These are phyloP conservation scores for Dactylellina drechsleri DNA, from an alignment of 2,329 filamentous ascomycete genomes.

Conservation along the genomic window DNA sequence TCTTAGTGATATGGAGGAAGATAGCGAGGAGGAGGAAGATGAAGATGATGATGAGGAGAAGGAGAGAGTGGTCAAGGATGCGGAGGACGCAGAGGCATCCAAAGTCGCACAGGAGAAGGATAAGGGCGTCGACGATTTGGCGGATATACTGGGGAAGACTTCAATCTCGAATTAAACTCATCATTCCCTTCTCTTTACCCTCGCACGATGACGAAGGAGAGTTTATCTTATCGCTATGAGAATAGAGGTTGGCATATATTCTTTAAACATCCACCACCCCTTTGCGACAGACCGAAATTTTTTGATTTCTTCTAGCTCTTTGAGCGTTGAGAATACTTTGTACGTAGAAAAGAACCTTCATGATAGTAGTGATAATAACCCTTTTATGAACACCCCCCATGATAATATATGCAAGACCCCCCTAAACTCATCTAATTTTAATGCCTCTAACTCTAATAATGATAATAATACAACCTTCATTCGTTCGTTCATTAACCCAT, in stretches of 20 bases:
- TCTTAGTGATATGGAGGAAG: slow-evolving; percentile 84
- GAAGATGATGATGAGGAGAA: slow-evolving; percentile 73
- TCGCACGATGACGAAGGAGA: neutral
- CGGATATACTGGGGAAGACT: slow-evolving; percentile 56
- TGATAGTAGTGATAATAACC: slow-evolving; percentile 16
- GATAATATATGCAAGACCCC: neutral
- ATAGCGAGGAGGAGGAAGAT: slow-evolving; percentile 73
- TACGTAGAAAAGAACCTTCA: slow-evolving; percentile 6
- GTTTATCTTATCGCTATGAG: neutral
- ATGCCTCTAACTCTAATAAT: neutral
- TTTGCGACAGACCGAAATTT: neutral
- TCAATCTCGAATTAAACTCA: slow-evolving; percentile 51
- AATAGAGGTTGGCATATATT: no score
- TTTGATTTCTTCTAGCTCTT: slow-evolving; percentile 1
- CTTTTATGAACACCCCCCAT: neutral
- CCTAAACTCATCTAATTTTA: neutral
- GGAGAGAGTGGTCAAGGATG: slow-evolving; percentile 75
- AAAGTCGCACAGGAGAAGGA: slow-evolving; percentile 75
- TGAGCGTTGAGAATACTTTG: slow-evolving; percentile 11
- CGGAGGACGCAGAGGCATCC: slow-evolving; percentile 77
- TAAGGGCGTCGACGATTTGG: slow-evolving; percentile 57
- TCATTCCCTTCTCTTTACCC: no score
- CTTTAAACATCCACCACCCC: no score
- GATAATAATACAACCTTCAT: neutral
- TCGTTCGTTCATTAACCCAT: neutral